Conservation (phyloP, 805 yeast species). For the Saccharomycopsis oosterbeekiorum region DNA sequence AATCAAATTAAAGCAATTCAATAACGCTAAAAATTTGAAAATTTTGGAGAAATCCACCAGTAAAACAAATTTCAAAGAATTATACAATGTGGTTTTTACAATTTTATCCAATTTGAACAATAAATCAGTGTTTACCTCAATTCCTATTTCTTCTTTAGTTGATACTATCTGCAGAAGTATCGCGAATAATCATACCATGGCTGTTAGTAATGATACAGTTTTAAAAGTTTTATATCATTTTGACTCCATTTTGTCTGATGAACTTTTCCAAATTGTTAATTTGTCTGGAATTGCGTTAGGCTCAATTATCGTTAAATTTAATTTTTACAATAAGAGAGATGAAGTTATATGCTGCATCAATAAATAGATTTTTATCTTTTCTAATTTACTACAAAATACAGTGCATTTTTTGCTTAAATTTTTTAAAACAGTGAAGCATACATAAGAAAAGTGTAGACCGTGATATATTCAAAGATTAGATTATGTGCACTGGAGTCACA, state of each 20-base stretch:
- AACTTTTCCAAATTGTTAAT: slow-evolving; percentile 2
- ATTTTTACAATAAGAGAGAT: slow-evolving; percentile 12
- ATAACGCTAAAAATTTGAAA: neutral
- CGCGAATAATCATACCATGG: neutral
- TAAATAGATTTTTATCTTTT: neutral
- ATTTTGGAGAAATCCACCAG: neutral
- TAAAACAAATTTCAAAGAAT: neutral
- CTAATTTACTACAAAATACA: too few relatives aligned
- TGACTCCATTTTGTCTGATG: neutral
- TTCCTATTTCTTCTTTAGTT: slow-evolving; percentile 3
- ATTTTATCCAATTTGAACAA: slow-evolving; percentile 4
- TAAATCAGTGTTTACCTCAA: slow-evolving; percentile 2
- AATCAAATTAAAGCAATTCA: slow-evolving; percentile 10
- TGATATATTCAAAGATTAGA: neutral
- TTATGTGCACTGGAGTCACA: slow-evolving; percentile 1
- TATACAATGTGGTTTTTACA: neutral
- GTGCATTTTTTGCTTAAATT: too few relatives aligned
- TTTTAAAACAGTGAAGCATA: too few relatives aligned
- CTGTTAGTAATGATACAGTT: neutral
- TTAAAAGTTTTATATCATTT: neutral
- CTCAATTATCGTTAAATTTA: slow-evolving; percentile 3
- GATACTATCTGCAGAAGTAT: neutral
- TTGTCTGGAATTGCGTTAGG: neutral
- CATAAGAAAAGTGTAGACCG: neutral
- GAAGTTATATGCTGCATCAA: neutral